Conservation (phyloP, 2,329 filamentous ascomycete genomes). For the Alternaria conjuncta region DNA sequence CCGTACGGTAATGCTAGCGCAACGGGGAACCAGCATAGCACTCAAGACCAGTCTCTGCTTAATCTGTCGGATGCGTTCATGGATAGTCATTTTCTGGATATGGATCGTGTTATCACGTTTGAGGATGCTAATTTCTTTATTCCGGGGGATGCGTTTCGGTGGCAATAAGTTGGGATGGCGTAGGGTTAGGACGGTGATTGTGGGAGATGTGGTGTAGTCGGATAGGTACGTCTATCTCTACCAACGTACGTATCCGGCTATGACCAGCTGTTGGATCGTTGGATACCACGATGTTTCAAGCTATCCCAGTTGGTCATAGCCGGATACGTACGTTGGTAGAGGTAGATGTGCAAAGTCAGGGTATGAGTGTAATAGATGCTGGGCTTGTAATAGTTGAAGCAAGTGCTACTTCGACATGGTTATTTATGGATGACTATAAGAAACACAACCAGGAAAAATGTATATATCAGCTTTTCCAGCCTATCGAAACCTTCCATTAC, state of each 20-base stretch:
- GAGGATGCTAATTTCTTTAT: conserved; percentile 44
- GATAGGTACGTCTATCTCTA: background rate
- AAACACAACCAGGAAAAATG: background rate
- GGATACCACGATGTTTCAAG: background rate
- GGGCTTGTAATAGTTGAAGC: background rate
- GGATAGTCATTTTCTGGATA: conserved; percentile 41
- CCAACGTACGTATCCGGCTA: background rate
- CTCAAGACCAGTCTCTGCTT: conserved; percentile 40
- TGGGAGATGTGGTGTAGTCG: background rate
- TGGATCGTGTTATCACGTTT: conserved; percentile 46
- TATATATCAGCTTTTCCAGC: background rate
- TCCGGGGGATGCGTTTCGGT: conserved; percentile 37
- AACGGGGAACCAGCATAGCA: conserved; percentile 17
- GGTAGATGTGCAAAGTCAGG: background rate
- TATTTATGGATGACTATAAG: background rate
- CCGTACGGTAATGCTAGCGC: background rate
- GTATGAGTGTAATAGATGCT: background rate
- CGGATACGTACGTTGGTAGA: background rate
- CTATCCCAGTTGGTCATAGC: background rate
- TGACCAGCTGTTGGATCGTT: background rate
- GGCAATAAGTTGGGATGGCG: conserved; percentile 19
- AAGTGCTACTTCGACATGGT: background rate
- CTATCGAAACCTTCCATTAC: background rate
- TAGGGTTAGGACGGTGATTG: background rate
- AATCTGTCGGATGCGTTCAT: conserved; percentile 42